These are phyloP conservation scores for Pelargonium exstipulatum DNA, from an alignment of 441 rosid species.

Conservation along the genomic window DNA sequence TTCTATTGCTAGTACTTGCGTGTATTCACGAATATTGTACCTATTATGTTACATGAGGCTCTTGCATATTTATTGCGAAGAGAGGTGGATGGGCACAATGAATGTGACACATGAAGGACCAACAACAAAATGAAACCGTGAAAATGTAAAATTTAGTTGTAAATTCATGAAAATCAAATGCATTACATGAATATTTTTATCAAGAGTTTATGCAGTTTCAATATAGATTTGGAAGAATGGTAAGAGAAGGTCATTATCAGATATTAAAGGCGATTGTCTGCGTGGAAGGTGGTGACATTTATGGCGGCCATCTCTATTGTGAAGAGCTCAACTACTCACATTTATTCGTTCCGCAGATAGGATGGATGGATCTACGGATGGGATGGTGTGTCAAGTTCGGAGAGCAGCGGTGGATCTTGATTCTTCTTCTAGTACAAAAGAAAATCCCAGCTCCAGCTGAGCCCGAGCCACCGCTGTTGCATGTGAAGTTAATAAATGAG, in stretches of 20 bases:
- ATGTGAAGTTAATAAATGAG: slow-evolving; percentile 43
- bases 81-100: no score
- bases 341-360: slow-evolving; percentile 8
- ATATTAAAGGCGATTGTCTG: slow-evolving; percentile 8
- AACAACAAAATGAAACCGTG: no score
- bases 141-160: no score
- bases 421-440: neutral
- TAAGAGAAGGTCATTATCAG: neutral
- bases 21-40: no score
- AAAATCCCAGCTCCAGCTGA: neutral
- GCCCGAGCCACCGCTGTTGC: slow-evolving; percentile 5
- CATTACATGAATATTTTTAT: neutral
- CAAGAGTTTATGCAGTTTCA: no score
- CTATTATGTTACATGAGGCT: no score
- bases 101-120: no score
- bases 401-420: neutral
- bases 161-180: neutral
- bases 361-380: neutral
- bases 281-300: neutral
- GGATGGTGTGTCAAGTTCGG: neutral
- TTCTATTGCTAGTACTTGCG: no score
- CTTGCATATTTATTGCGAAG: no score
- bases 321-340: slow-evolving; percentile 20
- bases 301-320: no score
- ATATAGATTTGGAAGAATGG: no score